phyloP scores from a whole-genome alignment of 139 green algal species.

The Marvania coccoides region DNA sequence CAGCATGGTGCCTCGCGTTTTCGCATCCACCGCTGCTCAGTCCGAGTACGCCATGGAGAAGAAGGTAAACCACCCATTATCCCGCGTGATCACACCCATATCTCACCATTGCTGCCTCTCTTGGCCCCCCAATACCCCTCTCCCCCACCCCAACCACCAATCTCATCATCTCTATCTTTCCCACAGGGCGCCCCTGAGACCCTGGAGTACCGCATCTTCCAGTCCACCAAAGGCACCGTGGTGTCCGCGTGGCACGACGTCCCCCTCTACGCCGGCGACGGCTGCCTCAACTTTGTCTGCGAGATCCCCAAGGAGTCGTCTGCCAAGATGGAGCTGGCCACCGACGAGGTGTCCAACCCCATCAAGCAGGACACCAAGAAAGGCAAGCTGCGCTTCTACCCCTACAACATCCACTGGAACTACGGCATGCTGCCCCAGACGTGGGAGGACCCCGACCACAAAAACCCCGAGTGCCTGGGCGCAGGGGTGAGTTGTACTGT shows the following conservation, averaged over 20 bases:
- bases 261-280: constrained; percentile 79
- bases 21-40: background rate
- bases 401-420: constrained; percentile 99
- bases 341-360: constrained; percentile 85
- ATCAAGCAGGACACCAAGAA: constrained; percentile 99
- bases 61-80: background rate
- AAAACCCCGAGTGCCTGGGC: constrained; percentile 56
- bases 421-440: constrained; percentile 98
- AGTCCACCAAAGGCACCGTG: constrained; percentile 49
- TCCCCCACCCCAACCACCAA: background rate
- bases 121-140: background rate
- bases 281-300: constrained; percentile 89
- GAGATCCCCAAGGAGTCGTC: constrained; percentile 98
- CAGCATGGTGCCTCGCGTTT: background rate
- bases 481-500: constrained; percentile 27
- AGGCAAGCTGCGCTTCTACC: constrained; percentile 98
- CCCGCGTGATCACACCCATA: background rate
- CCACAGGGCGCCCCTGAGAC: constrained; percentile 56
- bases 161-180: background rate
- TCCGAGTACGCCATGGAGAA: background rate
- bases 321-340: constrained; percentile 98
- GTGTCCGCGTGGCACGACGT: constrained; percentile 97
- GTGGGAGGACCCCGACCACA: constrained; percentile 83
- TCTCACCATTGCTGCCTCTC: background rate
- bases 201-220: constrained; percentile 82